These are phyloP conservation scores for Tulasnella sp. DNA, from an alignment of 768 basidiomycete genomes.

Conservation along the genomic window DNA sequence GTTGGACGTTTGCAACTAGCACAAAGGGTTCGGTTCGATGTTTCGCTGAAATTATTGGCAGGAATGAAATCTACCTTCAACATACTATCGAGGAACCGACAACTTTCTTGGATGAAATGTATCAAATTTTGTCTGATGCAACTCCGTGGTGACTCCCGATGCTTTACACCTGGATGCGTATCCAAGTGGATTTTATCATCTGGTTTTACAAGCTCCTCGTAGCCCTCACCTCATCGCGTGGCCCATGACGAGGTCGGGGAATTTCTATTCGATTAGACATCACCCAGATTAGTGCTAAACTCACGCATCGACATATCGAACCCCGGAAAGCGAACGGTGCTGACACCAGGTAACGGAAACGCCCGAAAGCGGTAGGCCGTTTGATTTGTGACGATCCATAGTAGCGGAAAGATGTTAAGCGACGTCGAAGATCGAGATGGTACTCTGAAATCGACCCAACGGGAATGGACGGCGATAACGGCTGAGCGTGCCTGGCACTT, in stretches of 20 bases:
- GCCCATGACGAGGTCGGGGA: too few relatives aligned
- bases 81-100: neutral
- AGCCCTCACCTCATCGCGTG: too few relatives aligned
- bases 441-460: neutral
- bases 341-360: too few relatives aligned
- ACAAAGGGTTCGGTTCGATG: neutral
- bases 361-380: neutral
- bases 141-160: too few relatives aligned
- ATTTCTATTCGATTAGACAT: too few relatives aligned
- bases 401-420: neutral
- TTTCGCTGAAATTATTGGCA: neutral
- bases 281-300: too few relatives aligned
- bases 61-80: fast-evolving
- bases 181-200: too few relatives aligned
- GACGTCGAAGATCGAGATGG: neutral
- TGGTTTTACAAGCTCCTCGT: too few relatives aligned
- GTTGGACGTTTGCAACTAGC: neutral
- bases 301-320: too few relatives aligned
- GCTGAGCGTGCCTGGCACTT: neutral
- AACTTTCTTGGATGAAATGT: neutral
- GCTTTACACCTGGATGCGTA: too few relatives aligned
- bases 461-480: neutral
- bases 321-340: too few relatives aligned
- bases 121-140: too few relatives aligned
- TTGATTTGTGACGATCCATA: neutral